A percentile compares a stretch with the other conserved stretches of the same genome.
phyloP scores from a whole-genome alignment of 495 filamentous ascomycete species.

The Parmelia sp. region DNA sequence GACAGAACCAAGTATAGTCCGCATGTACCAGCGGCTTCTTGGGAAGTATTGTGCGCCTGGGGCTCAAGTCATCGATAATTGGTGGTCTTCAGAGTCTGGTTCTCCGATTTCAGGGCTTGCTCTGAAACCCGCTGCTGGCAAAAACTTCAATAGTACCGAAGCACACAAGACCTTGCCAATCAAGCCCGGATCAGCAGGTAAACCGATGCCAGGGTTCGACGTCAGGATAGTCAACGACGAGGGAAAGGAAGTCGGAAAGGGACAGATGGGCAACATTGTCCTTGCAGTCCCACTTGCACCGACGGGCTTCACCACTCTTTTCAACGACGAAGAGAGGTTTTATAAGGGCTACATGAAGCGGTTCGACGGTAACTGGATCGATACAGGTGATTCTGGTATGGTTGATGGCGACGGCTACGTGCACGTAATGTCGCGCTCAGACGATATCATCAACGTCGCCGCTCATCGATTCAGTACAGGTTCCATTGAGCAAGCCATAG shows the following conservation, averaged over 20 bases:
- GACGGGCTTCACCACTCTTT: conserved; percentile 77
- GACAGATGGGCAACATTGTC: conserved; percentile 88
- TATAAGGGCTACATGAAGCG: conserved; percentile 74
- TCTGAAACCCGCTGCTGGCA: conserved; percentile 40
- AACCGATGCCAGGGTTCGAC: conserved; percentile 86
- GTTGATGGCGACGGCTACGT: conserved; percentile 78
- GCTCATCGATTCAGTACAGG: conserved; percentile 88
- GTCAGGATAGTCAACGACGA: conserved; percentile 75
- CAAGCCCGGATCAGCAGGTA: conserved; percentile 81
- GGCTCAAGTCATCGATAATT: conserved; percentile 79
- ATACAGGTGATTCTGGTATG: conserved; percentile 86
- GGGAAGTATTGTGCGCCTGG: conserved; percentile 53
- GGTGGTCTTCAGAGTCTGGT: conserved; percentile 93
- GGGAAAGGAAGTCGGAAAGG: conserved; percentile 58
- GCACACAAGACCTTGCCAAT: conserved; percentile 42
- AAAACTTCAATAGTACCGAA: conserved; percentile 21
- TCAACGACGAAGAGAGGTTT: conserved; percentile 76
- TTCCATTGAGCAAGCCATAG: conserved; percentile 82
- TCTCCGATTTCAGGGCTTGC: conserved; percentile 82
- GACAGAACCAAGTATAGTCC: conserved; percentile 80
- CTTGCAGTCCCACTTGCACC: conserved; percentile 75
- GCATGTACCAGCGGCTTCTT: conserved; percentile 68
- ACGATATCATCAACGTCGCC: conserved; percentile 94
- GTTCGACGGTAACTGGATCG: conserved; percentile 73
- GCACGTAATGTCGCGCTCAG: conserved; percentile 76